These are phyloP conservation scores for Ceratocystis lukuohia DNA, from an alignment of 2,329 filamentous ascomycete species.

Conservation along the genomic window DNA sequence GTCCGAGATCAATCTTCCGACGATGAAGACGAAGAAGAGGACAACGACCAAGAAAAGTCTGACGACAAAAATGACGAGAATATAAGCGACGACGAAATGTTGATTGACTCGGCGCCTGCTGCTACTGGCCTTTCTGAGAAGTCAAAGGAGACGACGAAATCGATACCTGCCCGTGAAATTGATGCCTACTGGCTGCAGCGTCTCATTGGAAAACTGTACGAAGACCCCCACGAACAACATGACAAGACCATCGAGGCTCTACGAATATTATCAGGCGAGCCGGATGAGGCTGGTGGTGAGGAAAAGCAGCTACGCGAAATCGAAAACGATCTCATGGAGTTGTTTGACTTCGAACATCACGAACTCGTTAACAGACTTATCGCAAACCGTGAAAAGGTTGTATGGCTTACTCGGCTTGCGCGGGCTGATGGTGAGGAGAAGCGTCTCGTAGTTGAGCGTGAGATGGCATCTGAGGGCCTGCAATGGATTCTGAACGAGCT, in stretches of 20 bases:
- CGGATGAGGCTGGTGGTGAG: conserved; percentile 57
- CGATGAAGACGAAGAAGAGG: conserved; percentile 55
- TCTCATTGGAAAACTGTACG: conserved; percentile 76
- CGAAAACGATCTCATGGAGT: conserved; percentile 95
- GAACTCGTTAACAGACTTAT: conserved; percentile 86
- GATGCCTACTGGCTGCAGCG: conserved; percentile 96
- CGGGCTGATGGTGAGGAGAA: conserved; percentile 68
- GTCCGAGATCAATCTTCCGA: conserved; percentile 79
- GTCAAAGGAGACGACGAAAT: conserved; percentile 42
- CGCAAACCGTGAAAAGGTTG: conserved; percentile 81
- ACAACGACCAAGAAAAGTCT: conserved; percentile 36
- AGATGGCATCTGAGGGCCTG: conserved; percentile 83
- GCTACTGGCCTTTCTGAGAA: conserved; percentile 25
- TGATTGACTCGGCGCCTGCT: conserved; percentile 57
- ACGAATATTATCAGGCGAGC: conserved; percentile 63
- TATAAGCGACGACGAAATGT: conserved; percentile 58
- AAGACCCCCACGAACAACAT: conserved; percentile 83
- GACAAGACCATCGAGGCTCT: conserved; percentile 82
- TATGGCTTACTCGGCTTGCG: conserved; percentile 85
- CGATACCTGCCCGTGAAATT: conserved; percentile 73
- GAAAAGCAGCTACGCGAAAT: conserved; percentile 82
- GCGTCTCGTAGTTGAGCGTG: conserved; percentile 64
- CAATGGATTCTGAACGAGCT: conserved; percentile 81
- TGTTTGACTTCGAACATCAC: conserved; percentile 94
- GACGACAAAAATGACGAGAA: conserved; percentile 32